These are phyloP conservation scores for Cladorrhinum sp. DNA, from an alignment of 2,329 filamentous ascomycete genomes.

Conservation along the genomic window DNA sequence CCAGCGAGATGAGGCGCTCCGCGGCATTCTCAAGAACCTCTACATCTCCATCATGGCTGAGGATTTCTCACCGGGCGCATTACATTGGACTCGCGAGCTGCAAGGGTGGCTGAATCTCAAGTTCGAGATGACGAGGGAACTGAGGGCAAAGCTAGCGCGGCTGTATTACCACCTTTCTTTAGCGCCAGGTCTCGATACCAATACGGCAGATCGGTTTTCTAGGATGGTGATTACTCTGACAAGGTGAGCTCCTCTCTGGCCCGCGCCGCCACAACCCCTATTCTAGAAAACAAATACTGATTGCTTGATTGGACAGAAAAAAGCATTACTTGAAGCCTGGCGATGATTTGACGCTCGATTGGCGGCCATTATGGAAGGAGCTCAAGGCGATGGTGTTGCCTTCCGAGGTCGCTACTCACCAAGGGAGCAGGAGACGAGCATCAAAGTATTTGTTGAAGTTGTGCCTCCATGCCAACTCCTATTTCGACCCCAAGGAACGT, in stretches of 20 bases:
- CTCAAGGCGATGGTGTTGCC: constrained; percentile 88
- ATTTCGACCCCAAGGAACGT: constrained; percentile 86
- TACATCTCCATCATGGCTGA: constrained; percentile 89
- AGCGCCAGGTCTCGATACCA: constrained; percentile 81
- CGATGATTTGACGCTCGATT: constrained; percentile 87
- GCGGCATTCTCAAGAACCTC: constrained; percentile 87
- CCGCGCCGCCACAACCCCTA: constrained; percentile 12
- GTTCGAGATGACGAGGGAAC: constrained; percentile 87
- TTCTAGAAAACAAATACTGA: constrained; percentile 1
- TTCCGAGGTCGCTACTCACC: constrained; percentile 69
- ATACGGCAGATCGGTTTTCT: constrained; percentile 82
- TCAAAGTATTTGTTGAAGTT: constrained; percentile 76
- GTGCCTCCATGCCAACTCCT: constrained; percentile 83
- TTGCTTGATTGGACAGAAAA: constrained; percentile 54
- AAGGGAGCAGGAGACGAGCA: constrained; percentile 52
- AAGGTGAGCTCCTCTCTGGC: constrained; percentile 60
- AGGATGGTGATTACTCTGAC: constrained; percentile 96
- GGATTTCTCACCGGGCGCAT: constrained; percentile 87
- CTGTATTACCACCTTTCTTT: constrained; percentile 93
- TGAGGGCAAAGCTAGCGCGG: constrained; percentile 78
- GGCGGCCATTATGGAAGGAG: constrained; percentile 89
- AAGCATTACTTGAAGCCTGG: constrained; percentile 92
- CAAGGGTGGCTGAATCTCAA: constrained; percentile 94
- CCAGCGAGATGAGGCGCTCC: constrained; percentile 73
- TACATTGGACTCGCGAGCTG: constrained; percentile 97